Conservation (phyloP, 2,329 filamentous ascomycete species). For the Parastagonospora avenae region DNA sequence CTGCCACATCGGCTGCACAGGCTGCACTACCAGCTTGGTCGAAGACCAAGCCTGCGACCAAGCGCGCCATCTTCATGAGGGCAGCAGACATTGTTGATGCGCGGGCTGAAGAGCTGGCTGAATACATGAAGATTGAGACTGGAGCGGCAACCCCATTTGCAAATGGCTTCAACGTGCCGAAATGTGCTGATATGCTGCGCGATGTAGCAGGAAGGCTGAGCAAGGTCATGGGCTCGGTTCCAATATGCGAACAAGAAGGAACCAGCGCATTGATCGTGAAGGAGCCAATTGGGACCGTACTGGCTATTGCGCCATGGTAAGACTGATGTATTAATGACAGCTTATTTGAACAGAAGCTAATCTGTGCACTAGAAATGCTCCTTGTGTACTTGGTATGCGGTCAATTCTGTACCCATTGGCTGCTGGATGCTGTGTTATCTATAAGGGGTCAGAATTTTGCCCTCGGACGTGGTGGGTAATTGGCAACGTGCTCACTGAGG, state of each 20-base stretch:
- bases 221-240: slow-evolving; percentile 56
- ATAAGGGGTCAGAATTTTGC: slow-evolving; percentile 45
- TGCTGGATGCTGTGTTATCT: slow-evolving; percentile 55
- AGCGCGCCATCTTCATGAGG: slow-evolving; percentile 72
- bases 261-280: slow-evolving; percentile 69
- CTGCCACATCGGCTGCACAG: slow-evolving; percentile 66
- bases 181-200: slow-evolving; percentile 52
- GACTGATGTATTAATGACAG: slow-evolving; percentile 6
- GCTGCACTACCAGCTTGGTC: slow-evolving; percentile 73
- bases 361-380: slow-evolving; percentile 56
- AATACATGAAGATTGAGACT: slow-evolving; percentile 66
- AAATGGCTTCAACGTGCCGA: slow-evolving; percentile 48
- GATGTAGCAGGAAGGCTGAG: slow-evolving; percentile 59
- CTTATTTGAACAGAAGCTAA: not conserved
- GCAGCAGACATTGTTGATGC: slow-evolving; percentile 68
- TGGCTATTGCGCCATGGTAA: slow-evolving; percentile 83
- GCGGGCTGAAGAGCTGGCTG: slow-evolving; percentile 64
- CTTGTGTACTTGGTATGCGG: slow-evolving; percentile 50
- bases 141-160: slow-evolving; percentile 52
- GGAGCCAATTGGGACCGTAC: slow-evolving; percentile 78
- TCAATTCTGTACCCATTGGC: slow-evolving; percentile 62
- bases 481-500: slow-evolving; percentile 53
- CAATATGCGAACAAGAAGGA: slow-evolving; percentile 54
- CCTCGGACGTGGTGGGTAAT: slow-evolving; percentile 45
- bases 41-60: slow-evolving; percentile 62